Base-by-base conservation (phyloP, 371 early-diverging fungal species). In the Mucor lusitanicus region DNA sequence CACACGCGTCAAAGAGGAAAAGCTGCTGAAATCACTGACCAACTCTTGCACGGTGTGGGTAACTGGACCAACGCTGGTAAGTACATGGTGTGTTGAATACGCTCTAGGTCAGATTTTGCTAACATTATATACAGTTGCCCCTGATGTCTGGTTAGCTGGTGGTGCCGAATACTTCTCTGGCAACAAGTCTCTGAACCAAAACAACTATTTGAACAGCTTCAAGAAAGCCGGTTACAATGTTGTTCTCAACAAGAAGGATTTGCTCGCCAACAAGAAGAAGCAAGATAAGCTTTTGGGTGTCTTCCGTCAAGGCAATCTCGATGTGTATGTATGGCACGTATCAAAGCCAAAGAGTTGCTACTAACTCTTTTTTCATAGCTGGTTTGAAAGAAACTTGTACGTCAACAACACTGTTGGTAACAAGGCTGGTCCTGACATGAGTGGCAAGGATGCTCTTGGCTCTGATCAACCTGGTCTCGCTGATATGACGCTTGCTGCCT, bases 91-190 rank as follows among this genome's bases (percentile, higher is more conserved):
- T n/a, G n/a, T n/a, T n/a, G n/a, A n/a, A n/a, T n/a, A n/a, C n/a
- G n/a, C n/a, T n/a, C n/a, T n/a, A n/a, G n/a, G n/a, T n/a, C n/a
- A n/a, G n/a, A n/a, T n/a, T n/a, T n/a, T n/a, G n/a, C n/a, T n/a
- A n/a, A n/a, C n/a, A n/a, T n/a, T n/a, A n/a, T n/a, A n/a, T 15
- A 15, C 68, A 72, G 88, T 88, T 59, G 79, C 75, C 64, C 84
- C 91, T 53, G 91, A 92, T 76, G 92, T 92, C 54, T 76, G 85
- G 78, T 79, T 92, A 50, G 88, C 88, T 58, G 88, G 87, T 71
- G 89, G 89, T 72, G 88, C 87, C 59, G 83, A 83, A 62, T 85
- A 81, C 64, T 89, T 89, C 77, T 71, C 68, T 25, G 83, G 82
- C 37, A 74, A 80, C 58, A 69, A 72, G 37, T 79, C 85, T 62